Evolutionary conservation across 805 yeast species (phyloP).

Genomic region (Starmera quercuum): DNA sequence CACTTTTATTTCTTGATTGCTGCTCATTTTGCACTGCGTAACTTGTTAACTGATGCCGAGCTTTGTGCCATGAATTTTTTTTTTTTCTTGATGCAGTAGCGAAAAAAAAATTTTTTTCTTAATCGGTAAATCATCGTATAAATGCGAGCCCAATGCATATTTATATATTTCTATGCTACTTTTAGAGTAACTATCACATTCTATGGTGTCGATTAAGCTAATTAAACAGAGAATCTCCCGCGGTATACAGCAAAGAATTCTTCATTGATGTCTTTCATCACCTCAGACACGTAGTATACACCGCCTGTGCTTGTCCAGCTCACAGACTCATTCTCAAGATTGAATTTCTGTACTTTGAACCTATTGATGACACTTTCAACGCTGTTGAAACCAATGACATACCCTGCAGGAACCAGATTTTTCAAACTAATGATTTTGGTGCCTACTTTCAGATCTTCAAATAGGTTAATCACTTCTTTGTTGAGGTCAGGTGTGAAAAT

Average conservation of each 20-base stretch:
- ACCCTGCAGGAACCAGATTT: slow-evolving; percentile 72
- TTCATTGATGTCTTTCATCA: slow-evolving; percentile 33
- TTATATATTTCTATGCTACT: too few relatives aligned
- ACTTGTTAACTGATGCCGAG: neutral
- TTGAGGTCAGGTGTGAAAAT: slow-evolving; percentile 74
- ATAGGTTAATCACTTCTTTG: slow-evolving; percentile 54
- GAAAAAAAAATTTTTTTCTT: slow-evolving; percentile 6
- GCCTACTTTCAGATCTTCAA: slow-evolving; percentile 61
- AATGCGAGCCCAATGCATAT: too few relatives aligned
- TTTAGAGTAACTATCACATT: too few relatives aligned
- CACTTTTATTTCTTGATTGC: neutral
- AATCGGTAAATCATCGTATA: too few relatives aligned
- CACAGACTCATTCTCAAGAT: slow-evolving; percentile 65
- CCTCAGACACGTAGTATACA: slow-evolving; percentile 70
- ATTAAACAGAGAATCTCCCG: neutral
- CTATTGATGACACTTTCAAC: slow-evolving; percentile 53
- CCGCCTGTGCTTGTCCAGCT: slow-evolving; percentile 85
- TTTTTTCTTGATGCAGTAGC: slow-evolving; percentile 17
- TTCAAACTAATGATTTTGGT: slow-evolving; percentile 73
- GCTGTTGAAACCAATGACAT: slow-evolving; percentile 47
- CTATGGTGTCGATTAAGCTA: too few relatives aligned
- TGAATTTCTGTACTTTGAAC: slow-evolving; percentile 52
- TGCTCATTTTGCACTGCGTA: neutral
- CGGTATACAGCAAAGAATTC: slow-evolving; percentile 3
- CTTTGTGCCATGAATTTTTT: slow-evolving; percentile 1